Evolutionary conservation across 2,329 filamentous ascomycete genomes (phyloP).

Genomic region (Colletotrichum graminicola): DNA sequence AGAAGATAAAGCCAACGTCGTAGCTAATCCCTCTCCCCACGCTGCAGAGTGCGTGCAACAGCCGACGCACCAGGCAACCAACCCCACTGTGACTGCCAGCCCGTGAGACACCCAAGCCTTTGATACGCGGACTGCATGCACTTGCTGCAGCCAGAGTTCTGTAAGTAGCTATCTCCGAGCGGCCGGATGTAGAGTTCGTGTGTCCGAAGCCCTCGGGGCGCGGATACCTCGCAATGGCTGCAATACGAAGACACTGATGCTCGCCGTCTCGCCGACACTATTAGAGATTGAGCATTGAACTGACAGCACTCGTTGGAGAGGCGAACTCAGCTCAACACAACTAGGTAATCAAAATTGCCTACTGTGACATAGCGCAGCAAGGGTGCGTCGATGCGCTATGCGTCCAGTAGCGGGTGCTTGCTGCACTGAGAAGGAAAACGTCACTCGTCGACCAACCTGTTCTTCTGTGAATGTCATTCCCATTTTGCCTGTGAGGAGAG

Average conservation of each 20-base stretch:
- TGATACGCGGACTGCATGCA: constrained; percentile 38
- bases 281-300: neutral
- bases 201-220: constrained; percentile 33
- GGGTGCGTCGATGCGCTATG: neutral
- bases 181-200: constrained; percentile 41
- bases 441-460: constrained; percentile 20
- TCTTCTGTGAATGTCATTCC: constrained; percentile 20
- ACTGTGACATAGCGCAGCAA: neutral
- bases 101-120: constrained; percentile 40
- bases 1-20: neutral
- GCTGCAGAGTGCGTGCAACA: constrained; percentile 29
- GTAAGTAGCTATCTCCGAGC: constrained; percentile 42
- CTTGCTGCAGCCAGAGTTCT: constrained; percentile 39
- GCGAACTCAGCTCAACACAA: neutral
- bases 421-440: constrained; percentile 4
- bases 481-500: constrained; percentile 5
- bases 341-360: constrained; percentile 1
- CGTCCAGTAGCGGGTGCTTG: neutral
- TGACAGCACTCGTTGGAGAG: neutral
- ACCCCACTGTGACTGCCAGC: constrained; percentile 36
- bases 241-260: constrained; percentile 25
- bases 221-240: constrained; percentile 24
- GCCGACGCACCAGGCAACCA: constrained; percentile 36
- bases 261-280: constrained; percentile 26
- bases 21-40: neutral